Conservation (phyloP, 192 early-diverging fungal species). For the Dissophora globulifera region DNA sequence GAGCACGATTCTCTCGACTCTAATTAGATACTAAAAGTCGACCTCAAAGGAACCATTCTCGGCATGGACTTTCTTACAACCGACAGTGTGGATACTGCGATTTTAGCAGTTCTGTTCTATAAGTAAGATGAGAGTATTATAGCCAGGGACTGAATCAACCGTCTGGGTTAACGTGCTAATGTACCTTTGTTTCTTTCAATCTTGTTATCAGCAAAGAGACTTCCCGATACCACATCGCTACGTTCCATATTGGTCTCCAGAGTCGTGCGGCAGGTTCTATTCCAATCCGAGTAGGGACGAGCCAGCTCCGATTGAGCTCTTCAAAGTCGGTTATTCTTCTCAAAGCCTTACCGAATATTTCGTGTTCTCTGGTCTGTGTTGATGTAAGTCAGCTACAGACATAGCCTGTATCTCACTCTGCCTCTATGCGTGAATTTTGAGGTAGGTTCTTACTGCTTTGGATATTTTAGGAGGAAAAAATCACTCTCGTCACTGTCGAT, state of each 20-base stretch:
- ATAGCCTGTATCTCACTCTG: no score
- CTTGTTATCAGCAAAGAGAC: conserved; percentile 9
- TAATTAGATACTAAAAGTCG: conserved; percentile 24
- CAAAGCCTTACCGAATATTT: conserved; percentile 38
- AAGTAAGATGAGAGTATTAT: conserved; percentile 27
- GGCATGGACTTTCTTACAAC: conserved; percentile 41
- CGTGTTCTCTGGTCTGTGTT: conserved; percentile 29
- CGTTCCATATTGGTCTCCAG: conserved; percentile 30
- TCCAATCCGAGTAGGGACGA: conserved; percentile 29
- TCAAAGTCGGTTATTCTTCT: conserved; percentile 20
- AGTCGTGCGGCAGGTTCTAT: not conserved
- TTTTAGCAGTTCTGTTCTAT: conserved; percentile 33
- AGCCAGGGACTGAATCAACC: no score
- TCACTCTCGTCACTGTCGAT: conserved; percentile 28
- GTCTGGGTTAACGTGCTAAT: not conserved
- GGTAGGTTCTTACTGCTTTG: no score
- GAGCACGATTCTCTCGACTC: no score
- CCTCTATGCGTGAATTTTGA: no score
- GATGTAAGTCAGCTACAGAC: conserved; percentile 48
- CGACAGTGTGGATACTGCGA: conserved; percentile 17
- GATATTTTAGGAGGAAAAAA: conserved; percentile 36
- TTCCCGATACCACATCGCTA: conserved; percentile 27
- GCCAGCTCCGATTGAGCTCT: conserved; percentile 12
- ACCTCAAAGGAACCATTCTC: conserved; percentile 30
- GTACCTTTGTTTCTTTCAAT: no score